These are phyloP conservation scores for Saccharomycopsis capsularis DNA, from an alignment of 805 yeast species.

Conservation along the genomic window DNA sequence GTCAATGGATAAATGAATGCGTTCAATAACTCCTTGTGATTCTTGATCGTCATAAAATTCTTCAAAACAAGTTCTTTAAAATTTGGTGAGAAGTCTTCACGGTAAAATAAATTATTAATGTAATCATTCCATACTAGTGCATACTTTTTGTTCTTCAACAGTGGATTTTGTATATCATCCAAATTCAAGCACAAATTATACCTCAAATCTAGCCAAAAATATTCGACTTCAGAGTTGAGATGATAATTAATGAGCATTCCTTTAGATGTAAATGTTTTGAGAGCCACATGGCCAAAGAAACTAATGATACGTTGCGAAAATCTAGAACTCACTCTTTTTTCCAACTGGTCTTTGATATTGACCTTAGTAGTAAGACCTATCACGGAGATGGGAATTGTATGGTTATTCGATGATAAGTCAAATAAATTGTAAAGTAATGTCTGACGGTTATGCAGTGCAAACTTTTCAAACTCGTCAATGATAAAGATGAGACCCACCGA, in stretches of 20 bases:
- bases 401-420: constrained; percentile 69
- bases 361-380: constrained; percentile 72
- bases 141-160: constrained; percentile 20
- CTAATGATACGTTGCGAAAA: constrained; percentile 74
- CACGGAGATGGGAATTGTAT: constrained; percentile 67
- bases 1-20: constrained; percentile 30
- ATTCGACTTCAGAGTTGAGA: constrained; percentile 19
- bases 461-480: constrained; percentile 80
- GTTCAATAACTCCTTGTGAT: constrained; percentile 31
- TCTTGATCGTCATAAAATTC: constrained; percentile 32
- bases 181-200: constrained; percentile 18
- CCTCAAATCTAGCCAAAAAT: constrained; percentile 21
- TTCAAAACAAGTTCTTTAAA: constrained; percentile 21
- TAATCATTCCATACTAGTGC: constrained; percentile 22
- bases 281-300: constrained; percentile 27
- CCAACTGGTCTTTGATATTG: constrained; percentile 73
- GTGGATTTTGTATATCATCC: constrained; percentile 9
- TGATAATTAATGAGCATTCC: constrained; percentile 12
- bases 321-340: constrained; percentile 85
- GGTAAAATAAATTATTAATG: constrained; percentile 19
- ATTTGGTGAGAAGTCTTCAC: constrained; percentile 4
- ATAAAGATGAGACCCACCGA: constrained; percentile 62
- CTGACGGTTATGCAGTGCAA: constrained; percentile 67
- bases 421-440: constrained; percentile 81
- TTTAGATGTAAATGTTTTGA: background rate